Conservation (phyloP, 306 rosid genomes). For the Arachis stenosperma region DNA sequence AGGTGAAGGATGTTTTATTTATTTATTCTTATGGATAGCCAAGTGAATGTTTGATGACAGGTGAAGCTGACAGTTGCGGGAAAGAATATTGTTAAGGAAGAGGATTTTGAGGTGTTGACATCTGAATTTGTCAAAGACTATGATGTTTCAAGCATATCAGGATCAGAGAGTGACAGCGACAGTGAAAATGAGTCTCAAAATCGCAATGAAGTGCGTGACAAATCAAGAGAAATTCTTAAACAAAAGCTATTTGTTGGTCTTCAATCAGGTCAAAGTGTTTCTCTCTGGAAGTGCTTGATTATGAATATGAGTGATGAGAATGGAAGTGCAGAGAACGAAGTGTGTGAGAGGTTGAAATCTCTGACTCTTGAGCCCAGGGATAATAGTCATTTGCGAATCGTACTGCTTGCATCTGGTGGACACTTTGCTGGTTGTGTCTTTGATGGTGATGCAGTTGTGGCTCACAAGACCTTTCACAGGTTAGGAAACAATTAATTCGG, state of each 20-base stretch:
- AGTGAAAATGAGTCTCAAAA: constrained; percentile 42
- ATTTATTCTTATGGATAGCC: background rate
- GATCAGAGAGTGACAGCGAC: constrained; percentile 83
- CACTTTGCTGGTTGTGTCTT: constrained; percentile 95
- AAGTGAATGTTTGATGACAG: constrained; percentile 47
- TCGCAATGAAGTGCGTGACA: constrained; percentile 39
- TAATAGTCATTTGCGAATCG: constrained; percentile 63
- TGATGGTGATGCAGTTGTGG: constrained; percentile 75
- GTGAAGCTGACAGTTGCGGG: constrained; percentile 91
- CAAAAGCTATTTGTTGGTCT: constrained; percentile 64
- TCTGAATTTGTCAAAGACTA: constrained; percentile 80
- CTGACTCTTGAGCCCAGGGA: constrained; percentile 69
- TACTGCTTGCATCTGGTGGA: constrained; percentile 91
- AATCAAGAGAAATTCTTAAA: constrained; percentile 49
- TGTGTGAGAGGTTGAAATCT: constrained; percentile 59
- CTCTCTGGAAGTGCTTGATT: constrained; percentile 80
- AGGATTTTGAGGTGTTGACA: constrained; percentile 48
- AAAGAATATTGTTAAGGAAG: constrained; percentile 86
- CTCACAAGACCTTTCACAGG: constrained; percentile 98
- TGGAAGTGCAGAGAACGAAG: constrained; percentile 47
- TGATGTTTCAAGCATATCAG: constrained; percentile 95
- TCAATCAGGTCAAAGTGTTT: constrained; percentile 68
- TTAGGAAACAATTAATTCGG: constrained; percentile 40
- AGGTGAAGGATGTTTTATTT: background rate
- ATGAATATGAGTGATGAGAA: constrained; percentile 66